Percentiles rank a stretch among this genome's conserved stretches.
phyloP scores from a whole-genome alignment of 1,139 yeast species.

The Pichia sorboxylosa region DNA sequence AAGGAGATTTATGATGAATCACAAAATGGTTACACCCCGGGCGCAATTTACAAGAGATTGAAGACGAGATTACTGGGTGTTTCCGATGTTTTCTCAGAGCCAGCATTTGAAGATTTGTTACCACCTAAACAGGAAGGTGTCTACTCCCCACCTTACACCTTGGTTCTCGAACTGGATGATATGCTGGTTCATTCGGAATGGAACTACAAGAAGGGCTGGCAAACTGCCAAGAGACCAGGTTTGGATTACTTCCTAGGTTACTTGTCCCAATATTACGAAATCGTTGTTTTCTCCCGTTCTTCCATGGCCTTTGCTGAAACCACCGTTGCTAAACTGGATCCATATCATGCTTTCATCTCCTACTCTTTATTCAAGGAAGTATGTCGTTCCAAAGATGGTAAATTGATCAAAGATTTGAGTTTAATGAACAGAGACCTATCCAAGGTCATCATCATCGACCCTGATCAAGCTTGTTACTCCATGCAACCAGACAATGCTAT shows the following conservation, averaged over 20 bases:
- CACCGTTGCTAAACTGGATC: slow-evolving; percentile 81
- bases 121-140: slow-evolving; percentile 92
- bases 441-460: slow-evolving; percentile 72
- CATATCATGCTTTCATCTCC: slow-evolving; percentile 79
- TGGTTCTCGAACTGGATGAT: slow-evolving; percentile 84
- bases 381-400: slow-evolving; percentile 82
- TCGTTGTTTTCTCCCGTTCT: slow-evolving; percentile 79
- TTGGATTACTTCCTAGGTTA: slow-evolving; percentile 92
- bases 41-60: slow-evolving; percentile 56
- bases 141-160: slow-evolving; percentile 83
- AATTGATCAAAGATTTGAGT: slow-evolving; percentile 72
- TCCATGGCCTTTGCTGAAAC: slow-evolving; percentile 80
- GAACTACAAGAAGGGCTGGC: slow-evolving; percentile 92
- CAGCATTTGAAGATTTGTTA: slow-evolving; percentile 81
- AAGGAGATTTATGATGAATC: slow-evolving; percentile 42
- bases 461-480: slow-evolving; percentile 58
- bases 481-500: slow-evolving; percentile 91
- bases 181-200: slow-evolving; percentile 83
- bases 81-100: slow-evolving; percentile 82
- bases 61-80: slow-evolving; percentile 61
- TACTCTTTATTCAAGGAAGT: slow-evolving; percentile 87
- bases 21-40: slow-evolving; percentile 62
- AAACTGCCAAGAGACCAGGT: slow-evolving; percentile 98
- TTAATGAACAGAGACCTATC: slow-evolving; percentile 83
- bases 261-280: slow-evolving; percentile 89